A percentile compares a stretch with the other conserved stretches of the same genome.
These are phyloP conservation scores for Calendula officinalis DNA, from an alignment of 129 eudicot species.

Conservation along the genomic window DNA sequence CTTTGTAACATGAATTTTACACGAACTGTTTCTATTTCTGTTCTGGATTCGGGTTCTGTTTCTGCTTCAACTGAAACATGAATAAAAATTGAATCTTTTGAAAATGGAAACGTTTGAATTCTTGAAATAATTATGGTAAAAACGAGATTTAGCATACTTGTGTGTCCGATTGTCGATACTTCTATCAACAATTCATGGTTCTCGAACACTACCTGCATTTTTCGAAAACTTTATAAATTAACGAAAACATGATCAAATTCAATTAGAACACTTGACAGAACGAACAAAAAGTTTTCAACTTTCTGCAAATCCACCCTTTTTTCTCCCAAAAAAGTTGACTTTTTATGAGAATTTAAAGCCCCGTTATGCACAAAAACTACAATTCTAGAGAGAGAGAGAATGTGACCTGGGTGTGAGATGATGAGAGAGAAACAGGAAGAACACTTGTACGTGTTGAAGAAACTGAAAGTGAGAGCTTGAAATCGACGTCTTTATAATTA, in stretches of 20 bases:
- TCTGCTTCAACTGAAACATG: conserved; percentile 11
- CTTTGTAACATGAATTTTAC: conserved; percentile 63
- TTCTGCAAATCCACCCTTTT: no score
- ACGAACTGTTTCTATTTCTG: conserved; percentile 30
- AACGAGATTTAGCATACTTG: conserved; percentile 21
- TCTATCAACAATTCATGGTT: conserved; percentile 22
- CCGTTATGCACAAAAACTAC: neutral
- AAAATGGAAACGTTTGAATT: neutral
- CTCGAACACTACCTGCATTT: conserved; percentile 21
- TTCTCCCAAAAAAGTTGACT: neutral
- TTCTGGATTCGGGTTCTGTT: conserved; percentile 19
- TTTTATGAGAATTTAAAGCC: neutral
- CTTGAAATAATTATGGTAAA: neutral
- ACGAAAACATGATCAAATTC: neutral
- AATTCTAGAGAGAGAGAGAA: neutral
- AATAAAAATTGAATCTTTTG: neutral
- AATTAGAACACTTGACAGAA: neutral
- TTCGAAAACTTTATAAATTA: neutral
- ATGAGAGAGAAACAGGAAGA: conserved; percentile 20
- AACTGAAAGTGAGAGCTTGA: conserved; percentile 23
- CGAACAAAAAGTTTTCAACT: neutral
- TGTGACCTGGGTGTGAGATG: conserved; percentile 23
- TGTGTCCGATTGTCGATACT: conserved; percentile 23
- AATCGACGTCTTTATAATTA: neutral
- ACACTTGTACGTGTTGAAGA: conserved; percentile 13